Percentiles rank a stretch among this genome's conserved stretches.
These are phyloP conservation scores for Onygenales sp. DNA, from an alignment of 2,329 filamentous ascomycete species.

Conservation along the genomic window DNA sequence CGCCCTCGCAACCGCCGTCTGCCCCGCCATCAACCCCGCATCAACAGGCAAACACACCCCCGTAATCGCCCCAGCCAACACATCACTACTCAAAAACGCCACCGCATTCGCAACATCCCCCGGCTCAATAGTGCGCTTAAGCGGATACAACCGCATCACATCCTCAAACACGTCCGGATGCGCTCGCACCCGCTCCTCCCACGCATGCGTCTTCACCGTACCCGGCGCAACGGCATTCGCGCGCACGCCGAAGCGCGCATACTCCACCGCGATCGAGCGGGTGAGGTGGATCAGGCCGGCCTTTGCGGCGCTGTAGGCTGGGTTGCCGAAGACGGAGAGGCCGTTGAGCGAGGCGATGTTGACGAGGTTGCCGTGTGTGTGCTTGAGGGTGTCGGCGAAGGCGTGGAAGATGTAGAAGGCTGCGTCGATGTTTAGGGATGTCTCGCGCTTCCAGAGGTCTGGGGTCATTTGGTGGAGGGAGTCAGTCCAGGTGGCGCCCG, in stretches of 20 bases:
- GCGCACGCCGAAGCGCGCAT: slow-evolving; percentile 27
- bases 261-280: slow-evolving; percentile 24
- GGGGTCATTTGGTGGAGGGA: slow-evolving; percentile 16
- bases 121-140: slow-evolving; percentile 14
- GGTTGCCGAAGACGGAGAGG: slow-evolving; percentile 14
- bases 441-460: slow-evolving; percentile 13
- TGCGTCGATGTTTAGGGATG: slow-evolving; percentile 14
- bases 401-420: slow-evolving; percentile 14
- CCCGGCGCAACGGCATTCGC: slow-evolving; percentile 29
- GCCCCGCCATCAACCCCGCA: slow-evolving; percentile 16
- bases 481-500: slow-evolving; percentile 15
- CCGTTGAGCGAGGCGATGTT: slow-evolving; percentile 17
- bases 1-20: slow-evolving; percentile 13
- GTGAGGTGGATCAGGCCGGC: slow-evolving; percentile 33
- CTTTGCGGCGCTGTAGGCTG: slow-evolving; percentile 30
- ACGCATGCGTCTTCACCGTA: slow-evolving; percentile 13
- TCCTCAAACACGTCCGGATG: slow-evolving; percentile 13
- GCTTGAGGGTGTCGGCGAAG: slow-evolving; percentile 12
- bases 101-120: slow-evolving; percentile 19
- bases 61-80: slow-evolving; percentile 13
- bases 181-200: slow-evolving; percentile 10
- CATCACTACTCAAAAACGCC: slow-evolving; percentile 15
- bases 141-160: slow-evolving; percentile 15
- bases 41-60: slow-evolving; percentile 17
- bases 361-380: slow-evolving; percentile 9